A percentile compares a stretch with the other conserved stretches of the same genome.
phyloP scores from a whole-genome alignment of 2,329 filamentous ascomycete species.

The Diaporthe velutina region DNA sequence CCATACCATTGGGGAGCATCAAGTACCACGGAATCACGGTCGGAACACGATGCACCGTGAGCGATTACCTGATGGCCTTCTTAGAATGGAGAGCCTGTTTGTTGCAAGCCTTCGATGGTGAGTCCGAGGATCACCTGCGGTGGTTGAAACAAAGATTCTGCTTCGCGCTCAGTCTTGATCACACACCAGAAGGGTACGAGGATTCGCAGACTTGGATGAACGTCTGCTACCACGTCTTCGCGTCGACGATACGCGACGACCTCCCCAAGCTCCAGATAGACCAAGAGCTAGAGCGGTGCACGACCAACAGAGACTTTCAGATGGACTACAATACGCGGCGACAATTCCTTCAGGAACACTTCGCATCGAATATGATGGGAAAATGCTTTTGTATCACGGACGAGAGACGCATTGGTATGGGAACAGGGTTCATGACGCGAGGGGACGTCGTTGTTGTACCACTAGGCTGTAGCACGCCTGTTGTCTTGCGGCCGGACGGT shows the following conservation, averaged over 20 bases:
- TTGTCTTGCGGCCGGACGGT: conserved; percentile 48
- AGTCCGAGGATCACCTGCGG: background rate
- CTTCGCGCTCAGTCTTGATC: conserved; percentile 47
- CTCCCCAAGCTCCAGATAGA: conserved; percentile 42
- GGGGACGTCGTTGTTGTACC: conserved; percentile 51
- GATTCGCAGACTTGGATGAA: conserved; percentile 41
- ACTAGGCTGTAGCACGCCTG: conserved; percentile 51
- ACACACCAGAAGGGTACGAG: conserved; percentile 40
- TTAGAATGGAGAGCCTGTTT: conserved; percentile 50
- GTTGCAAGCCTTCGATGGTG: conserved; percentile 37
- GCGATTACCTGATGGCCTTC: conserved; percentile 53
- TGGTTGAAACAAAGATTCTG: conserved; percentile 47
- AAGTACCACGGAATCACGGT: conserved; percentile 45
- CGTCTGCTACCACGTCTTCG: conserved; percentile 43
- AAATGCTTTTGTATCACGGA: conserved; percentile 45
- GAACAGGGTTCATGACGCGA: conserved; percentile 47
- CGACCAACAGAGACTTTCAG: background rate
- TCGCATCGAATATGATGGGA: conserved; percentile 42
- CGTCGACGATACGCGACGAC: conserved; percentile 39
- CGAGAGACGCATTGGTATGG: conserved; percentile 47
- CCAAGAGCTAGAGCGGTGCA: conserved; percentile 35
- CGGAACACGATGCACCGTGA: conserved; percentile 44
- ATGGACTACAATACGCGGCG: conserved; percentile 22
- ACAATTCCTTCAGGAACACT: conserved; percentile 41
- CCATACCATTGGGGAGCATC: conserved; percentile 47